Percentiles rank a stretch among this genome's conserved stretches.
Evolutionary conservation across 1,284 basidiomycete species (phyloP).

Genomic region (Schizophyllum commune): DNA sequence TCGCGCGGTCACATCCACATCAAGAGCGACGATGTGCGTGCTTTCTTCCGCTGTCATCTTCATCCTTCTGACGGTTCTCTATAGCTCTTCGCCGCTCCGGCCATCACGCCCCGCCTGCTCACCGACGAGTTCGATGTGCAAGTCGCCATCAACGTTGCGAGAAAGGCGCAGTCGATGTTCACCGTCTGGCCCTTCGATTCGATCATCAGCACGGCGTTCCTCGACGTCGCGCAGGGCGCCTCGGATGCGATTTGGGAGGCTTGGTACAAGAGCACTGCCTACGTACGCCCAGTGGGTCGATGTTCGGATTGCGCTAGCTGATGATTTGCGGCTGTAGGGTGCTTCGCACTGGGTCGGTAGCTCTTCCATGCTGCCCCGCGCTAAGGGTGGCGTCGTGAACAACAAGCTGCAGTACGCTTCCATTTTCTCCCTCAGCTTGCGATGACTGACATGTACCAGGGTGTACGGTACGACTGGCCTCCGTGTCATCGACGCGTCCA

Average conservation of each 20-base stretch:
- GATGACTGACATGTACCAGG: constrained; percentile 19
- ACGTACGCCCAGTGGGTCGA: not conserved
- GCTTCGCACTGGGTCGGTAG: constrained; percentile 16
- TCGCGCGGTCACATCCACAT: constrained; percentile 17
- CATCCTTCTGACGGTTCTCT: not conserved
- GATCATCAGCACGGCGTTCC: constrained; percentile 10
- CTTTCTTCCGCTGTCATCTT: not conserved
- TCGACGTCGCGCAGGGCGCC: constrained; percentile 8
- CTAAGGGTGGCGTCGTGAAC: constrained; percentile 21
- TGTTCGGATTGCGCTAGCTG: too few species aligned
- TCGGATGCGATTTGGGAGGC: constrained; percentile 14
- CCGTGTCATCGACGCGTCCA: constrained; percentile 16
- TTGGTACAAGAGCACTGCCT: constrained; percentile 9
- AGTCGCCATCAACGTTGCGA: constrained; percentile 6
- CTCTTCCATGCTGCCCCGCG: constrained; percentile 14
- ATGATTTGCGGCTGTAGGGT: constrained; percentile 5
- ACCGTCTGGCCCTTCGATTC: constrained; percentile 9
- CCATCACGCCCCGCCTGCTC: constrained; percentile 14
- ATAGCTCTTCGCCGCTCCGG: constrained; percentile 12
- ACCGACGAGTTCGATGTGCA: constrained; percentile 13
- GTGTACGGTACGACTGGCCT: constrained; percentile 24
- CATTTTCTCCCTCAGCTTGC: not conserved
- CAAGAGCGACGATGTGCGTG: constrained; percentile 12
- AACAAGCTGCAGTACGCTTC: constrained; percentile 17
- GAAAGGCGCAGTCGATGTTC: constrained; percentile 11